These are phyloP conservation scores for Bipolaris gigantea DNA, from an alignment of 2,329 filamentous ascomycete genomes.

Conservation along the genomic window DNA sequence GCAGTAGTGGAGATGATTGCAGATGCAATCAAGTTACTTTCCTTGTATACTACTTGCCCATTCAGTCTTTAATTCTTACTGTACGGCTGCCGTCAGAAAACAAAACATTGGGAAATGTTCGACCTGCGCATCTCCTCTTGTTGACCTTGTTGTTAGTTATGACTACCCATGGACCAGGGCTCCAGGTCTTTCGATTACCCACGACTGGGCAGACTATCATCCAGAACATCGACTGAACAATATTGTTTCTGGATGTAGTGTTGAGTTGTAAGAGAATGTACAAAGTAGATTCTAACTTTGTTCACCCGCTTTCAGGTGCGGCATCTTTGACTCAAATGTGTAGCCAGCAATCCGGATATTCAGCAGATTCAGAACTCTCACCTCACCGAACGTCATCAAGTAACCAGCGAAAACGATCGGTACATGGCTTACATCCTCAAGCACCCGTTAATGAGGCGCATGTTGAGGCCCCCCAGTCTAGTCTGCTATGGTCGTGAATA, in stretches of 20 bases:
- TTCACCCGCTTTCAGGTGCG: conserved; percentile 1
- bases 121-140: too few relatives aligned
- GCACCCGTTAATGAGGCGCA: conserved; percentile 49
- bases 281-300: neutral
- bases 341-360: conserved; percentile 23
- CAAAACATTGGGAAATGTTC: too few relatives aligned
- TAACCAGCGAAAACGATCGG: conserved; percentile 26
- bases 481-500: conserved; percentile 45
- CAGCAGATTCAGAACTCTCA: conserved; percentile 9
- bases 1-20: too few relatives aligned
- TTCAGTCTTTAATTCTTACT: too few relatives aligned
- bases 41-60: too few relatives aligned
- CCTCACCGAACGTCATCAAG: conserved; percentile 27
- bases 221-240: conserved; percentile 13
- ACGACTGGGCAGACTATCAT: conserved; percentile 23
- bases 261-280: neutral
- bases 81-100: too few relatives aligned
- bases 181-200: conserved; percentile 20
- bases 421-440: conserved; percentile 44
- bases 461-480: conserved; percentile 40
- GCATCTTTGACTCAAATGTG: conserved; percentile 20
- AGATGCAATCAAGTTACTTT: too few relatives aligned
- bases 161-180: too few relatives aligned
- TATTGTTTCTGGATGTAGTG: conserved; percentile 12
- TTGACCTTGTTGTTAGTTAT: too few relatives aligned